Base-by-base conservation (phyloP, 805 yeast genomes). In the Yamadazyma sp. region DNA sequence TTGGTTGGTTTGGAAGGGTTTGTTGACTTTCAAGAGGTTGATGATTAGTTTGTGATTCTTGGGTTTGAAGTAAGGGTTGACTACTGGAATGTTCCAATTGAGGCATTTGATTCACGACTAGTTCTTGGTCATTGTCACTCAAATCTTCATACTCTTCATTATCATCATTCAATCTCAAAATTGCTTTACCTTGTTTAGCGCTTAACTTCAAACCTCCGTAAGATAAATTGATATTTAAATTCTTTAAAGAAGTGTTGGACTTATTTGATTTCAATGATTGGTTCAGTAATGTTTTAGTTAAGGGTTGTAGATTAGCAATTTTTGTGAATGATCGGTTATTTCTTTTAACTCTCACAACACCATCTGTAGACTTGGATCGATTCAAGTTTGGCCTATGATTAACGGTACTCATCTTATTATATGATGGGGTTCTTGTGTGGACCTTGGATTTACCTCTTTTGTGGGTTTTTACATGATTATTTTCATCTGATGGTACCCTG, bases 321-420 rank as follows among this genome's bases (percentile, higher is more conserved):
- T 64, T 67, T 5, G 69, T 63, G 26, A 52, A 54, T 2, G 70
- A 64, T 19, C 68, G 46, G 43, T 58, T 61, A 39, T 55, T 64
- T 26, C 69, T 42, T 28, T 45, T 45, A 13, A 56, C 40, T 27
- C 59, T 50, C 7, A 53, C 36, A 13, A 66, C 51, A 1, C 65
- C 70, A 36, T 67, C 73, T 2, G 70, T 56, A 7, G 71, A 65
- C 34, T 63, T 66, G 14, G 70, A 63, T 35, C 71, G 44, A 42
- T 53, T 56, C 30, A 67, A 48, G 18, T 49, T 38, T 5, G 71
- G 72, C 23, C 67, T 31, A 4, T 26, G 35, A 13, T 12, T 19
- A 15, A 36, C 13, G 4, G 49, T 16, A 3, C 23, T 20, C 28
- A 35, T 30, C 37, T 58, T 60, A 32, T 52, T 58, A 35, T 55